These are phyloP conservation scores for Alopecurus myosuroides DNA, from an alignment of 176 grass and related monocot species.

Conservation along the genomic window DNA sequence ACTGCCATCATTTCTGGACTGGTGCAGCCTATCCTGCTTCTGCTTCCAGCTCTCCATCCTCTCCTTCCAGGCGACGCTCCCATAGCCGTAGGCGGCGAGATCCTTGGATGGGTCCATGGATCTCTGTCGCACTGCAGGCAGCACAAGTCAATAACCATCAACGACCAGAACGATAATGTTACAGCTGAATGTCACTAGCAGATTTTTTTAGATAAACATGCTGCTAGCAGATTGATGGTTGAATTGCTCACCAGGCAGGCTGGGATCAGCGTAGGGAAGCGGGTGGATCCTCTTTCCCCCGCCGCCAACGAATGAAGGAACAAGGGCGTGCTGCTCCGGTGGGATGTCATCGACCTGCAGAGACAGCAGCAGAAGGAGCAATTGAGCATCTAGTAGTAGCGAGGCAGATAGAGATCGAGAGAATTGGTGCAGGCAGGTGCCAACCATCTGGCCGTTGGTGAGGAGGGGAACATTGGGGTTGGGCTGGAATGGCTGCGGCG, in stretches of 20 bases:
- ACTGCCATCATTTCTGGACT: conserved; percentile 41
- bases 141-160: background rate
- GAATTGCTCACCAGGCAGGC: conserved; percentile 42
- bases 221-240: background rate
- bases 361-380: background rate
- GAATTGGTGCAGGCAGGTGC: background rate
- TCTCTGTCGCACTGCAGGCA: conserved; percentile 69
- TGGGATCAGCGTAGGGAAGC: conserved; percentile 61
- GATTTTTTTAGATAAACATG: no score
- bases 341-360: conserved; percentile 77
- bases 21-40: conserved; percentile 74
- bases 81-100: conserved; percentile 72
- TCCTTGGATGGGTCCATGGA: conserved; percentile 89
- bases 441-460: conserved; percentile 75
- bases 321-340: conserved; percentile 75
- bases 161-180: background rate
- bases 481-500: conserved; percentile 36
- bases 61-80: conserved; percentile 87
- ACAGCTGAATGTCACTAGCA: background rate
- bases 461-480: conserved; percentile 68
- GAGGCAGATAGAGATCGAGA: background rate
- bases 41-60: conserved; percentile 91
- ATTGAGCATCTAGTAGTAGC: background rate
- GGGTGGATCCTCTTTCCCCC: conserved; percentile 86
- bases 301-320: conserved; percentile 66